Base-by-base conservation (phyloP, 2,329 filamentous ascomycete species). In the Penicillium sp. region DNA sequence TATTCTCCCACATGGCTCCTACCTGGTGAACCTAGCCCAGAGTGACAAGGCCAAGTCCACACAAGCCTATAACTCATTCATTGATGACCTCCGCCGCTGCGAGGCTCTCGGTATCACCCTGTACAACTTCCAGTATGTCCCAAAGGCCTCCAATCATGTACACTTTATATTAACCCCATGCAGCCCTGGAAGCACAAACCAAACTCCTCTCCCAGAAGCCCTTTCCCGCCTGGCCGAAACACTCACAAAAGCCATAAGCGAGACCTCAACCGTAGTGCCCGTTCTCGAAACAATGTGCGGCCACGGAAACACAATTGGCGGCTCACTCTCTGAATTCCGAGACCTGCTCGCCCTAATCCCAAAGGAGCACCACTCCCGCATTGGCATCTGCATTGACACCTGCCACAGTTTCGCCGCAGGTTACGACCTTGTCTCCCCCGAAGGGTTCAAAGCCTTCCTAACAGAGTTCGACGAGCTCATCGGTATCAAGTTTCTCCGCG, bases 281-380 rank as follows among this genome's bases (percentile, higher is more conserved):
- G 78, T 97, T 0, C 74, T 98, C 3, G 93, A 98, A 70, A 97
- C 95, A 51, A 97, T 97, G 90, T 93, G 91, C 1, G 88, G 89
- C 3, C 79, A 81, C 44, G 90, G 90, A 42, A 95, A 93, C 60
- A 84, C 94, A 4, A 82, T 98, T 42, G 93, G 93, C 24, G 84
- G 82, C 13, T 84, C 79, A 1, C 95, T 95, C 65, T 84, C 90
- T 64, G 91, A 98, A 60, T 77, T 98, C 38, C 78, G 85, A 10
- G 86, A 89, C 60, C 87, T 96, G 54, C 94, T 98, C 57, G 78
- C 78, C 11, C 75, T 82, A 7, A 80, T 97, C 20, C 70, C 71
- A 0, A 53, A 66, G n/a, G 79, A 89, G 18, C 82, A 95, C 66
- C 94, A 95, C 71, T 68, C 74, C 35, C 82, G 93, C 26, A 84